Percentiles rank a stretch among this genome's conserved stretches.
Conservation (phyloP, 2,329 filamentous ascomycete genomes). For the Fusarium coffeatum region DNA sequence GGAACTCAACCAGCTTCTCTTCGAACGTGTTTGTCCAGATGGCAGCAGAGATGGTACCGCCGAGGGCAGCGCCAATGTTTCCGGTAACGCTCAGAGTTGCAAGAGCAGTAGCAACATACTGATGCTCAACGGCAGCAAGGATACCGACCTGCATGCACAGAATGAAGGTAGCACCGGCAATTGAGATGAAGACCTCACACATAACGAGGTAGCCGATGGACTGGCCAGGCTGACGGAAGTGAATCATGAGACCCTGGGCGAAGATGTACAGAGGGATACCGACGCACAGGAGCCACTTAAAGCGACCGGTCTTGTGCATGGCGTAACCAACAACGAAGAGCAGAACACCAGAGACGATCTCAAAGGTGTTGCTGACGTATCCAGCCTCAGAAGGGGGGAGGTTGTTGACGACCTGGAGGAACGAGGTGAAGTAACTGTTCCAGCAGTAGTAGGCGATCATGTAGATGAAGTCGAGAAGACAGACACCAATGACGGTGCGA, state of each 20-base stretch:
- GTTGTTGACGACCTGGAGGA: slow-evolving; percentile 63
- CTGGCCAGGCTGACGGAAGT: slow-evolving; percentile 31
- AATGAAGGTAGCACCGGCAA: slow-evolving; percentile 65
- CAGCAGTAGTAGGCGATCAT: slow-evolving; percentile 59
- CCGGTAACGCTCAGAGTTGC: slow-evolving; percentile 46
- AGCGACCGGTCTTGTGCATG: slow-evolving; percentile 62
- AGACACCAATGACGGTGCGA: slow-evolving; percentile 63
- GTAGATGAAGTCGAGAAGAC: slow-evolving; percentile 53
- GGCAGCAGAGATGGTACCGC: slow-evolving; percentile 46
- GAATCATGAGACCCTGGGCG: slow-evolving; percentile 58
- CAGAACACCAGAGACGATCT: slow-evolving; percentile 61
- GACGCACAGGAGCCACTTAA: slow-evolving; percentile 62
- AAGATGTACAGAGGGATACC: slow-evolving; percentile 65
- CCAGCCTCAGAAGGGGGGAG: slow-evolving; percentile 59
- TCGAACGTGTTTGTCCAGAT: slow-evolving; percentile 50
- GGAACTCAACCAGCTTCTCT: slow-evolving; percentile 60
- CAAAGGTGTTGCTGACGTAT: slow-evolving; percentile 62
- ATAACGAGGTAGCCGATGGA: slow-evolving; percentile 58
- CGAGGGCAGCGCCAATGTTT: slow-evolving; percentile 47
- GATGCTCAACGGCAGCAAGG: slow-evolving; percentile 49
- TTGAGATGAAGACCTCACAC: slow-evolving; percentile 64
- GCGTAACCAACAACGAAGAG: slow-evolving; percentile 59
- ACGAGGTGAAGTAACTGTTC: slow-evolving; percentile 63
- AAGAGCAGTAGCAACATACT: slow-evolving; percentile 49
- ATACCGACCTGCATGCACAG: slow-evolving; percentile 45